phyloP scores from a whole-genome alignment of 75 land plant species.

The Cryptomeria japonica region DNA sequence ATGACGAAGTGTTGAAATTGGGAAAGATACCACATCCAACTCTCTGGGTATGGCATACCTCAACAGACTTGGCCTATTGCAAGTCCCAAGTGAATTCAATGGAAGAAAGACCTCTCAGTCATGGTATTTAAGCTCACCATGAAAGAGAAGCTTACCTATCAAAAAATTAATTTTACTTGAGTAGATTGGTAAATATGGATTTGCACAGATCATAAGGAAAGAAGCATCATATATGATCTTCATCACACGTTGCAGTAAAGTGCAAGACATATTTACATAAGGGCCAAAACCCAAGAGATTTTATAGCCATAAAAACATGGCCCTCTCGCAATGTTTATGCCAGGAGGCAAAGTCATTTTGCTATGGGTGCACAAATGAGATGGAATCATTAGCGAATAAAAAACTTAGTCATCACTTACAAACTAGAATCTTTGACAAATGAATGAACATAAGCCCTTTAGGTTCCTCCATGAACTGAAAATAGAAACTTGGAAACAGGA shows the following conservation, averaged over 20 bases:
- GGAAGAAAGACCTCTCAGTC: too few relatives aligned
- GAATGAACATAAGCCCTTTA: not conserved
- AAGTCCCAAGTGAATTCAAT: too few relatives aligned
- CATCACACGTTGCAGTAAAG: not conserved
- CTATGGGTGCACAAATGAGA: not conserved
- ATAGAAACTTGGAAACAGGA: not conserved
- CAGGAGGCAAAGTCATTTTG: not conserved
- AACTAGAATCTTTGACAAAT: not conserved
- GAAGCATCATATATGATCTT: not conserved
- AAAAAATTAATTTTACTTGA: not conserved
- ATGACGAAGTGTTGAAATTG: too few relatives aligned
- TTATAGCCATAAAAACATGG: too few relatives aligned
- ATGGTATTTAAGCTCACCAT: too few relatives aligned
- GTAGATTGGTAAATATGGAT: not conserved
- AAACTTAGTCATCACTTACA: not conserved
- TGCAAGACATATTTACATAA: not conserved
- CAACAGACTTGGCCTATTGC: too few relatives aligned
- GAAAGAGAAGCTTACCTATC: too few relatives aligned
- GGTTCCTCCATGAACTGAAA: constrained; percentile 1
- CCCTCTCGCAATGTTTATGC: too few relatives aligned
- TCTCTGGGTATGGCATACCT: too few relatives aligned
- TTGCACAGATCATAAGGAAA: not conserved
- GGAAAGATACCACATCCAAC: too few relatives aligned
- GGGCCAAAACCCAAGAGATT: too few relatives aligned
- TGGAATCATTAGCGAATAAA: not conserved